Percentiles rank a stretch among this genome's conserved stretches.
Evolutionary conservation across 2,329 filamentous ascomycete genomes (phyloP).

Genomic region (Daldinia eschscholtzii): DNA sequence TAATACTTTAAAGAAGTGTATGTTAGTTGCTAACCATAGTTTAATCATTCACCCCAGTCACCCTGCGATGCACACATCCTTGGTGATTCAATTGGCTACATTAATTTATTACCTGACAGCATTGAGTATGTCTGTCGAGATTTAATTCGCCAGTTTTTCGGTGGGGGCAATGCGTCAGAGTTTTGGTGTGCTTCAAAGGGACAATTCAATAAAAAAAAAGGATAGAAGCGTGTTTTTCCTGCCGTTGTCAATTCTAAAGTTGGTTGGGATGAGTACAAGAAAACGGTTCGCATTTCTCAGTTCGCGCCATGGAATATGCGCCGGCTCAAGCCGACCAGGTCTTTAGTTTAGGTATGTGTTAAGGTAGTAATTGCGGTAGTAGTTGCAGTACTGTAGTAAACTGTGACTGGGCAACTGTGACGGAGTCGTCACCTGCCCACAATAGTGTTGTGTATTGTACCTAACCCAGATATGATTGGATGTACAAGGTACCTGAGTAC

Average conservation of each 20-base stretch:
- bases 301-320: not conserved
- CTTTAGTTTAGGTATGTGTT: too few species aligned
- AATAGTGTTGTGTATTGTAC: not conserved
- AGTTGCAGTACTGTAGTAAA: not conserved
- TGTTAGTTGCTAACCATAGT: not conserved
- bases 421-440: constrained; percentile 10
- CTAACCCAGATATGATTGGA: not conserved
- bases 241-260: not conserved
- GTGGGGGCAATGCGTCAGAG: not conserved
- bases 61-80: not conserved
- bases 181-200: too few species aligned
- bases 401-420: not conserved
- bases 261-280: not conserved
- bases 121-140: not conserved
- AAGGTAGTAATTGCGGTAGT: not conserved
- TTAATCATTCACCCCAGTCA: not conserved
- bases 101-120: not conserved
- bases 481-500: not conserved
- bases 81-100: not conserved
- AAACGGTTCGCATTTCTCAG: constrained; percentile 5
- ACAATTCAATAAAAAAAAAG: too few species aligned
- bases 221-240: not conserved
- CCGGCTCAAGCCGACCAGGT: not conserved
- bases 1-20: constrained; percentile 1
- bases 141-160: not conserved